Conservation (phyloP, 192 early-diverging fungal species). For the Linnemannia exigua region DNA sequence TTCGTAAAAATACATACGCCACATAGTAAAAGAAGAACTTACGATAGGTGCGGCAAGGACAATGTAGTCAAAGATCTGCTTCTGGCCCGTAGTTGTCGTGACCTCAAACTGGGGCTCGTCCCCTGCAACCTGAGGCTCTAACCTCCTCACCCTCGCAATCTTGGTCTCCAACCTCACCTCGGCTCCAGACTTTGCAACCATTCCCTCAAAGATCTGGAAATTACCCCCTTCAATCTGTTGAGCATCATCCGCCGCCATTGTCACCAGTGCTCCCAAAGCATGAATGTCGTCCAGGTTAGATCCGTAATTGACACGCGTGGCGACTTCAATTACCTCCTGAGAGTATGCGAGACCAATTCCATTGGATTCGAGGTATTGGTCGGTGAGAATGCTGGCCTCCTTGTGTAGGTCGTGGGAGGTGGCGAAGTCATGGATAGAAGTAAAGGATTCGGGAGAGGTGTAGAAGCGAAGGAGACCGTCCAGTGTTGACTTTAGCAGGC, state of each 20-base stretch:
- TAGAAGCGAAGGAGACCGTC: slow-evolving; percentile 56
- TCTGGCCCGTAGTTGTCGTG: slow-evolving; percentile 43
- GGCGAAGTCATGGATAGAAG: slow-evolving; percentile 43
- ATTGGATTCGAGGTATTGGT: slow-evolving; percentile 52
- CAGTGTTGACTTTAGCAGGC: slow-evolving; percentile 29
- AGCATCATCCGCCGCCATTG: slow-evolving; percentile 63
- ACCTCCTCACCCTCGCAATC: slow-evolving; percentile 50
- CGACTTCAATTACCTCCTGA: slow-evolving; percentile 68
- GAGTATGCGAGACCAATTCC: slow-evolving; percentile 57
- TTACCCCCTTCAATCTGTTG: slow-evolving; percentile 70
- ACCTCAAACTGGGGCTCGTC: slow-evolving; percentile 44
- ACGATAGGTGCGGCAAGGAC: slow-evolving; percentile 73
- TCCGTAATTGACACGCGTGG: slow-evolving; percentile 75
- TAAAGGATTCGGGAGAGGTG: slow-evolving; percentile 43
- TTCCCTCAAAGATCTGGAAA: slow-evolving; percentile 72
- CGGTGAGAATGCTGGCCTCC: slow-evolving; percentile 38
- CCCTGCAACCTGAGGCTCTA: slow-evolving; percentile 17
- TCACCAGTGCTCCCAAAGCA: slow-evolving; percentile 69
- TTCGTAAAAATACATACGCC: background rate
- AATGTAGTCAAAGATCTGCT: slow-evolving; percentile 69
- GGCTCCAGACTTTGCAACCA: slow-evolving; percentile 60
- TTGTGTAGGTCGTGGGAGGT: slow-evolving; percentile 43
- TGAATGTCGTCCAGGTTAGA: slow-evolving; percentile 71
- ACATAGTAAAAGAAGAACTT: slow-evolving; percentile 17
- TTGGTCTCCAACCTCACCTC: slow-evolving; percentile 61